Conservation (phyloP, 2,329 filamentous ascomycete species). For the Fusarium luffae region DNA sequence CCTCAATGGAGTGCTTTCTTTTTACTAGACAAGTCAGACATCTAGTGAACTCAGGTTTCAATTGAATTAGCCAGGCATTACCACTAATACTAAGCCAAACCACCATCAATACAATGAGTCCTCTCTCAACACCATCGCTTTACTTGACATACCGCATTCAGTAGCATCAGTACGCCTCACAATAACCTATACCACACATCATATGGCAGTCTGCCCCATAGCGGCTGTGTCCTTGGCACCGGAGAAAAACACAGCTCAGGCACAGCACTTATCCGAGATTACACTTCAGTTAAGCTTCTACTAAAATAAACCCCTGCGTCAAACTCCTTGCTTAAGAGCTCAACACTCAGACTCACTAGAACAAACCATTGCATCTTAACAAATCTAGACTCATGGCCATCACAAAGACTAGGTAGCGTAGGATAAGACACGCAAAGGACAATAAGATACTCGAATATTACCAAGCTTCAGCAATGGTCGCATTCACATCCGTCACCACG, state of each 20-base stretch:
- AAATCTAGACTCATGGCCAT: not conserved
- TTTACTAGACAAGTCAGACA: not conserved
- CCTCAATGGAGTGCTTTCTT: not conserved
- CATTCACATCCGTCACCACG: conserved; percentile 6
- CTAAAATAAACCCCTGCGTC: not conserved
- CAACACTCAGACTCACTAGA: too few species aligned
- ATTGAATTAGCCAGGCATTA: too few species aligned
- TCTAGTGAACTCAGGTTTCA: not conserved
- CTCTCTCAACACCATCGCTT: too few species aligned
- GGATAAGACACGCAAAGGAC: too few species aligned
- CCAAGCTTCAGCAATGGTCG: conserved; percentile 2
- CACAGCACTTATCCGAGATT: conserved; percentile 5
- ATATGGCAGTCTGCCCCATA: not conserved
- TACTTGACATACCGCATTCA: too few species aligned
- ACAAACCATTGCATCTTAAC: too few species aligned
- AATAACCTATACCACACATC: not conserved
- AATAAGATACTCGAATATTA: not conserved
- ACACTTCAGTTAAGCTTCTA: not conserved
- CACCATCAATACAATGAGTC: not conserved
- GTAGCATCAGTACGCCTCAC: not conserved
- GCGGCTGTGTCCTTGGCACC: not conserved
- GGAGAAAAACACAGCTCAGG: not conserved
- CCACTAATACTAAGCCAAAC: rapidly evolving
- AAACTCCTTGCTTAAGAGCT: not conserved
- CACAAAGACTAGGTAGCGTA: too few species aligned